Evolutionary conservation across 768 basidiomycete species (phyloP).

Genomic region (Amanita pseudoporphyria): DNA sequence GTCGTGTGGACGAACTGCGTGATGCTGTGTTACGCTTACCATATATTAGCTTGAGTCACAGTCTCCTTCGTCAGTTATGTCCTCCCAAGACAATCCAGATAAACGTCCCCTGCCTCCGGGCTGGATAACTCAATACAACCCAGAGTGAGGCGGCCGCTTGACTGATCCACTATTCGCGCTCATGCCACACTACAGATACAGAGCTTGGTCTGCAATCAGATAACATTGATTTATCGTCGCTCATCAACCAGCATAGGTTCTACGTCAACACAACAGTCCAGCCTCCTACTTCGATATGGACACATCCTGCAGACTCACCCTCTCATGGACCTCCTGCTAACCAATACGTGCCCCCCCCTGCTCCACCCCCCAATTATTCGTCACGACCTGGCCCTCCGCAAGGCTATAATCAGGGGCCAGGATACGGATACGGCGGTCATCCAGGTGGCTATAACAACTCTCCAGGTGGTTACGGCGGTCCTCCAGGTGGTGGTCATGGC

Average conservation of each 20-base stretch:
- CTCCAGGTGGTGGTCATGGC: background rate
- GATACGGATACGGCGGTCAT: constrained; percentile 19
- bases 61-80: constrained; percentile 20
- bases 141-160: constrained; percentile 39
- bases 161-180: constrained; percentile 15
- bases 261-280: constrained; percentile 60
- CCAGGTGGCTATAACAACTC: constrained; percentile 3
- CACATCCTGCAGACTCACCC: constrained; percentile 50
- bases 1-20: constrained; percentile 13
- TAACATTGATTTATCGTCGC: background rate
- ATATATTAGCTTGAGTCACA: constrained; percentile 7
- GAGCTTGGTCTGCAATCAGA: constrained; percentile 39
- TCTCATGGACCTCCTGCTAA: constrained; percentile 23
- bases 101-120: constrained; percentile 51
- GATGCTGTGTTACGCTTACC: constrained; percentile 17
- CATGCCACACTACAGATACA: constrained; percentile 28
- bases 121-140: constrained; percentile 61
- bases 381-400: constrained; percentile 4
- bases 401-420: constrained; percentile 10
- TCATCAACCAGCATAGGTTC: constrained; percentile 38
- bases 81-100: constrained; percentile 46
- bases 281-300: constrained; percentile 62
- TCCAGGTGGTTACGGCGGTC: background rate
- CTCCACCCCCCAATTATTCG: constrained; percentile 27
- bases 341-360: constrained; percentile 26